phyloP scores from a whole-genome alignment of 805 yeast species.

The Cyberlindnera amylophila region DNA sequence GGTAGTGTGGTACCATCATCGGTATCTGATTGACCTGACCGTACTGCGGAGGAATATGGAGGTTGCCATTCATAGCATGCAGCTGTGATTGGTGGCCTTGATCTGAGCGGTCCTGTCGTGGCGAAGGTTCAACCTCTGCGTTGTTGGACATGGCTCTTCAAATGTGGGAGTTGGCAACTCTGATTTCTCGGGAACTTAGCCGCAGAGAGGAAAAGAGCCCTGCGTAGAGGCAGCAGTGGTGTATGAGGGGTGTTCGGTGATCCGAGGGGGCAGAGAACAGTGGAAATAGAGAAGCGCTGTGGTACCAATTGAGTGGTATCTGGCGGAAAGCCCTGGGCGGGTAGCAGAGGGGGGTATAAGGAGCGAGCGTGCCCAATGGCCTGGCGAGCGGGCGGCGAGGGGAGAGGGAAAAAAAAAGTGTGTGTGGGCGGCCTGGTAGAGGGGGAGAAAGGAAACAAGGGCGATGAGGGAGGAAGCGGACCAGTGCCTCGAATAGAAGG shows the following conservation, averaged over 20 bases:
- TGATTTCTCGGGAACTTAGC: neutral
- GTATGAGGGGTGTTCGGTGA: too few species aligned
- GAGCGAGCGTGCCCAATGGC: conserved; percentile 1
- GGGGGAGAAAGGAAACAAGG: neutral
- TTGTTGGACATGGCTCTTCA: conserved; percentile 3
- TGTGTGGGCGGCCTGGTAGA: neutral
- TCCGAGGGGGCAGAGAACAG: too few species aligned
- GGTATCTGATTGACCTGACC: conserved; percentile 15
- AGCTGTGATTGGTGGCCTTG: neutral
- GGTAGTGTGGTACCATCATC: conserved; percentile 23
- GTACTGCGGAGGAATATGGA: conserved; percentile 4
- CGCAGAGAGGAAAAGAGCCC: neutral
- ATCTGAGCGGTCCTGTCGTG: conserved; percentile 8
- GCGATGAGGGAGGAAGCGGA: neutral
- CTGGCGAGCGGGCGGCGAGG: too few species aligned
- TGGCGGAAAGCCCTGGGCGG: too few species aligned
- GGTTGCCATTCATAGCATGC: conserved; percentile 2
- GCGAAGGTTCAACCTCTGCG: conserved; percentile 6
- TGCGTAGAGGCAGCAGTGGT: too few species aligned
- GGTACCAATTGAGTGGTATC: too few species aligned
- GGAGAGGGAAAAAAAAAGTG: too few species aligned
- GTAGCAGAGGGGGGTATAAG: neutral
- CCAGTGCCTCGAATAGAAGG: neutral
- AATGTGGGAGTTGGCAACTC: neutral
- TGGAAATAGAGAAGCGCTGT: too few species aligned